A percentile compares a stretch with the other conserved stretches of the same genome.
phyloP scores from a whole-genome alignment of 805 yeast genomes.

The Starmera dryadoides region DNA sequence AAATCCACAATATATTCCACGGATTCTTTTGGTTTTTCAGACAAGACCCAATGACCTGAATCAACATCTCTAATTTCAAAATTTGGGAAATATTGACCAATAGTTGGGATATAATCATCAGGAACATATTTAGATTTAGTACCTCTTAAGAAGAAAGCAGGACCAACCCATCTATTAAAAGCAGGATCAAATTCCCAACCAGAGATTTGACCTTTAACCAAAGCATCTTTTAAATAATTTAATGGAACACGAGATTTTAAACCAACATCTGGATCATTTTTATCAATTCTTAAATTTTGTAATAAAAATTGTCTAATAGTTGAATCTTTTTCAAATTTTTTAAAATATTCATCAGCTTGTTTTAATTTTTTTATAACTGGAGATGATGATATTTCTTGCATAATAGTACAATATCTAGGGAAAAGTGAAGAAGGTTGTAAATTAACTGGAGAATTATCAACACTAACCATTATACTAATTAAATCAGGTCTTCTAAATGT shows the following conservation, averaged over 20 bases:
- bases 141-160: constrained; percentile 77
- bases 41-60: constrained; percentile 90
- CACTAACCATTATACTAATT: constrained; percentile 58
- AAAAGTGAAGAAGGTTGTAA: constrained; percentile 52
- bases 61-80: constrained; percentile 70
- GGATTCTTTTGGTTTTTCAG: constrained; percentile 79
- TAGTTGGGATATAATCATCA: constrained; percentile 69
- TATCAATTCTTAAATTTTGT: constrained; percentile 52
- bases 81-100: constrained; percentile 72
- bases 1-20: constrained; percentile 55
- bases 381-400: constrained; percentile 49
- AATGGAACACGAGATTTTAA: constrained; percentile 52
- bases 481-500: constrained; percentile 60
- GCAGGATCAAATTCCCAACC: constrained; percentile 68
- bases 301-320: constrained; percentile 71
- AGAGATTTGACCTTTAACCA: constrained; percentile 61
- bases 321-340: constrained; percentile 50
- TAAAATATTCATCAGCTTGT: constrained; percentile 62
- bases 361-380: constrained; percentile 39
- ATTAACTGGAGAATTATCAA: constrained; percentile 87
- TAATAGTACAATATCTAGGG: constrained; percentile 55
- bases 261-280: constrained; percentile 26
- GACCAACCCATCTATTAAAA: constrained; percentile 53
- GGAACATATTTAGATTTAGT: constrained; percentile 68
- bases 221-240: constrained; percentile 53